Conservation (phyloP, 2,329 filamentous ascomycete genomes). For the Corinectria fuckeliana region DNA sequence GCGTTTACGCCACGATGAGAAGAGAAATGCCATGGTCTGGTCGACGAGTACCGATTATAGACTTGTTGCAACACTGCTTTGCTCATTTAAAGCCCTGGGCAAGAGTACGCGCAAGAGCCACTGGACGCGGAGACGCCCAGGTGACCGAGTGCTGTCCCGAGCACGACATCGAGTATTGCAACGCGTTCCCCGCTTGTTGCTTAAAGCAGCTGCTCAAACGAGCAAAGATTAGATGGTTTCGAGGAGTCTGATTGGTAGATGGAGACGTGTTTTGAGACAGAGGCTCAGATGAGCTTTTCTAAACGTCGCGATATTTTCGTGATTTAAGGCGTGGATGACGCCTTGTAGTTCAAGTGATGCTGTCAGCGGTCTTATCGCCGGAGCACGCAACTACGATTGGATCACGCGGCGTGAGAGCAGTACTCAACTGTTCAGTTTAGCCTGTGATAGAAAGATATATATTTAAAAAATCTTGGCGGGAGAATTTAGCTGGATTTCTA, state of each 20-base stretch:
- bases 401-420: neutral
- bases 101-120: neutral
- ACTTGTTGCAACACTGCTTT: neutral
- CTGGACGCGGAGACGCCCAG: neutral
- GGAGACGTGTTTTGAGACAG: neutral
- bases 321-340: neutral
- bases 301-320: neutral
- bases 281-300: neutral
- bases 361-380: neutral
- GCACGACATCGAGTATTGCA: neutral
- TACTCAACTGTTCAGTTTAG: neutral
- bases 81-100: neutral
- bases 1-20: neutral
- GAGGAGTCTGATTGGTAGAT: neutral
- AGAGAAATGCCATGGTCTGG: conserved; percentile 5
- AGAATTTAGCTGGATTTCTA: too few species aligned
- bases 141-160: neutral
- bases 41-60: neutral
- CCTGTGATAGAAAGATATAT: too few species aligned
- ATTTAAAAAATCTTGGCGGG: too few species aligned
- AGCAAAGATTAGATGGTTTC: neutral
- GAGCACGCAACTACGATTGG: neutral
- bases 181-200: neutral
- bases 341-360: neutral
- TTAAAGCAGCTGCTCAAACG: neutral